Base-by-base conservation (phyloP, 345 rosid genomes). In the Hibiscus syriacus region DNA sequence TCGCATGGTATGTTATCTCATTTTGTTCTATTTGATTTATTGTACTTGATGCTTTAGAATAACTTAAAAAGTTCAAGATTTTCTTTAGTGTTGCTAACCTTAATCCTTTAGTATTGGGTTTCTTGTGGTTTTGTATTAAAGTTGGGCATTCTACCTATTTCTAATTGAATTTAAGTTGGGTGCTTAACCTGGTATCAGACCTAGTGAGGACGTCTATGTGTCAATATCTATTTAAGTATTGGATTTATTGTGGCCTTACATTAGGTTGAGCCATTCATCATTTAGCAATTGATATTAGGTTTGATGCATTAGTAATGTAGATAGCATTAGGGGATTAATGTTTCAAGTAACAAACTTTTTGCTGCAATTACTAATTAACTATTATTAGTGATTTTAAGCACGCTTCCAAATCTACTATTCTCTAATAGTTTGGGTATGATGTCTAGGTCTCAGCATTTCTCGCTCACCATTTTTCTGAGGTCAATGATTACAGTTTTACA, bases 381-480 rank as follows among this genome's bases (percentile, higher is more conserved):
- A 25, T 19, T 43, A 11, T 53, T 20, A 25, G 50, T 50, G 22
- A 20, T 41, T 45, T 17, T 39, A n/a, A 64, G 56, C 64, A 62
- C 41, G 16, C 41, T 34, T 12, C 23, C 38, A 19, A 12, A 30
- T 48, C 57, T 50, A 29, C 34, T 74, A 43, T 62, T 23, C 30
- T 22, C 26, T 34, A 34, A 55, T 56, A 13, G 41, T 74, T 63
- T 65, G 64, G 50, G 64, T 30, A 69, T 67, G 55, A 22, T 68
- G 17, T 72, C 6, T 62, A 94, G 99, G 93, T 94, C 73, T 89
- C 99, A 50, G 99, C 99, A 74, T 94, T 91, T 80, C 97, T 94
- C 63, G 77, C 89, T 39, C 79, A 91, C 74, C 80, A 86, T 78
- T 94, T 94, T 78, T 78, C 95, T 0, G 99, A 94, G 85, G 92